Base-by-base conservation (phyloP, 805 yeast genomes). In the Candida sithepensis region DNA sequence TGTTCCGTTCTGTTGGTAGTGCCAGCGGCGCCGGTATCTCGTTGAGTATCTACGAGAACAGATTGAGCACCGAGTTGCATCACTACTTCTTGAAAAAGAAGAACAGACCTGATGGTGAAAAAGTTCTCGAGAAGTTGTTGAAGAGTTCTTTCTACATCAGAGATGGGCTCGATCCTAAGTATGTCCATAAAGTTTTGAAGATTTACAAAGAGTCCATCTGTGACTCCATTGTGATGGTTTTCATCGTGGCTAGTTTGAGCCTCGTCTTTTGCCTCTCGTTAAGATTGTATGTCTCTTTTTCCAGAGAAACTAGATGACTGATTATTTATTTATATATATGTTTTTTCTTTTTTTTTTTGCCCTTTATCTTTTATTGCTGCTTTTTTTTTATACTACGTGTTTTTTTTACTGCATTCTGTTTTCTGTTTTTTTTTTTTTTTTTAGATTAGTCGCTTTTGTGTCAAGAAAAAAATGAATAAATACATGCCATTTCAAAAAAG, bases 1-100 rank as follows among this genome's bases (percentile, higher is more conserved):
- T 75, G 44, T 75, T 77, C 66, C 65, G 79, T 52, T 74, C 81
- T 3, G 61, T 73, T 43, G 81, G 79, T 18, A 69, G 71, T 41
- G 75, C 73, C 12, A 50, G 71, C 8, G 79, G 79, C 42, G 74
- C 73, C 2, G 75, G 78, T 4, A 57, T 73, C 4, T 60, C 73
- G 2, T 56, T 75, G 34, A 67, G 69, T 14, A 48, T 67, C 1
- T 73, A 68, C 53, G 70, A 70, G 42, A 60, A 59, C 40, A 58
- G 62, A 6, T 55, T 73, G 39, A 44, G 58, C 10, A 43, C 49
- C 18, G 66, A 64, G 21, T 48, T 75, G 21, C 59, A 66, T 54
- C 53, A 50, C 13, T 71, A 59, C 49, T 68, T 69, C 42, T 30
- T 60, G 12, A 49, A 51, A 32, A 55, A 51, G 45, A 51, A 53